These are phyloP conservation scores for Triticum urartu DNA, from an alignment of 176 grass and related monocot genomes.

Conservation along the genomic window DNA sequence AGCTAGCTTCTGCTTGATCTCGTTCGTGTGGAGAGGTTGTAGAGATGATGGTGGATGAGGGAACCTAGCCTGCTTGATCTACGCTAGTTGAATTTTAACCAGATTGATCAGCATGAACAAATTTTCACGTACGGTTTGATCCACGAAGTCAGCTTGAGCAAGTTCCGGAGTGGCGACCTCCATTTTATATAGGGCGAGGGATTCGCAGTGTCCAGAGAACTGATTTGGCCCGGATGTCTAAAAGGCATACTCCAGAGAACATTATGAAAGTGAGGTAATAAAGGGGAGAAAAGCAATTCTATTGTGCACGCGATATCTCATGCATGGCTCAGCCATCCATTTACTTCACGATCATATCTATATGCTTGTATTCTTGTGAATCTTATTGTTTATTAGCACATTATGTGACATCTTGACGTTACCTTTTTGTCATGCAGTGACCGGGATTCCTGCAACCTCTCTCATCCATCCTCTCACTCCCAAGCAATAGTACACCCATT, in stretches of 20 bases:
- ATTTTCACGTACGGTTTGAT: background rate
- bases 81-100: background rate
- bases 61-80: background rate
- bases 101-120: conserved; percentile 10
- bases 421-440: too few relatives aligned
- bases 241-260: background rate
- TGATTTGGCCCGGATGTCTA: background rate
- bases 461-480: too few relatives aligned
- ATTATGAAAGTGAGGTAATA: background rate
- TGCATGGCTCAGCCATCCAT: too few relatives aligned
- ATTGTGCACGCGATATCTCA: too few relatives aligned
- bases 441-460: too few relatives aligned
- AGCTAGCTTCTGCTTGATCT: background rate
- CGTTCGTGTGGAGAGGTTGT: background rate
- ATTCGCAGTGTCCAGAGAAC: conserved; percentile 9
- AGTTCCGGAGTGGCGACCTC: background rate
- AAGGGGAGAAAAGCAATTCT: background rate
- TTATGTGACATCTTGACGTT: too few relatives aligned
- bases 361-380: too few relatives aligned
- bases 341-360: too few relatives aligned
- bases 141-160: background rate
- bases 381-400: too few relatives aligned
- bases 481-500: too few relatives aligned
- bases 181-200: conserved; percentile 20
- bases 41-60: background rate